Conservation (phyloP, 192 early-diverging fungal species). For the Obelidium mucronatum region DNA sequence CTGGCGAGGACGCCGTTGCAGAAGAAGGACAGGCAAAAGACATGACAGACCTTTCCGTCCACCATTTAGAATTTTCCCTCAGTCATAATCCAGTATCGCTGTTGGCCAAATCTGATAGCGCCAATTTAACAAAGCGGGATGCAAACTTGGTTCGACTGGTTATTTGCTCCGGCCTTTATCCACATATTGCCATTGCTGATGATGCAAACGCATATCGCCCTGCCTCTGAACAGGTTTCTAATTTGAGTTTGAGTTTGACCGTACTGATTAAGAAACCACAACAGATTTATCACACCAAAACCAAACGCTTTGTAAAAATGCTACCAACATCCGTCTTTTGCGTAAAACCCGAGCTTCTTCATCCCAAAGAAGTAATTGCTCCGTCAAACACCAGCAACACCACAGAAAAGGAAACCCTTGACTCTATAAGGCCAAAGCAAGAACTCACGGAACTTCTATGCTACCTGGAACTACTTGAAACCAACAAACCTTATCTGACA, state of each 20-base stretch:
- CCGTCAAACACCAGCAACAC: not conserved
- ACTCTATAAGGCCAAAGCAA: slow-evolving; percentile 38
- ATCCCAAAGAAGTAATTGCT: slow-evolving; percentile 44
- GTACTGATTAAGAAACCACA: slow-evolving; percentile 49
- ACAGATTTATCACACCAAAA: slow-evolving; percentile 67
- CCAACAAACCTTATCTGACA: slow-evolving; percentile 70
- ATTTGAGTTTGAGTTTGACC: not conserved
- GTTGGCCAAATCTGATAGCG: slow-evolving; percentile 47
- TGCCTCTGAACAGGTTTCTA: slow-evolving; percentile 29
- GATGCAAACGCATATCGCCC: slow-evolving; percentile 59
- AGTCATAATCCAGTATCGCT: slow-evolving; percentile 56
- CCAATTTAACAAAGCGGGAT: slow-evolving; percentile 44
- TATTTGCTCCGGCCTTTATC: slow-evolving; percentile 70
- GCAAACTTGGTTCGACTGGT: slow-evolving; percentile 67
- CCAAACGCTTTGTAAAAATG: slow-evolving; percentile 64
- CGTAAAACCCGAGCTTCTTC: slow-evolving; percentile 64
- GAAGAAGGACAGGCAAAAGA: slow-evolving; percentile 22
- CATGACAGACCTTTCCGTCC: slow-evolving; percentile 49
- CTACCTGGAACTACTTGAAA: slow-evolving; percentile 70
- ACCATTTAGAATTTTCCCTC: slow-evolving; percentile 69
- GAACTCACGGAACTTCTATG: slow-evolving; percentile 61
- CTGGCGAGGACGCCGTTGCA: slow-evolving; percentile 38
- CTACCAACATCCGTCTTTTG: slow-evolving; percentile 70
- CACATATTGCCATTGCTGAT: slow-evolving; percentile 69
- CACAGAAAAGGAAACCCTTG: slow-evolving; percentile 46